phyloP scores from a whole-genome alignment of 2,329 filamentous ascomycete genomes.

The Malbranchea zuffiana region DNA sequence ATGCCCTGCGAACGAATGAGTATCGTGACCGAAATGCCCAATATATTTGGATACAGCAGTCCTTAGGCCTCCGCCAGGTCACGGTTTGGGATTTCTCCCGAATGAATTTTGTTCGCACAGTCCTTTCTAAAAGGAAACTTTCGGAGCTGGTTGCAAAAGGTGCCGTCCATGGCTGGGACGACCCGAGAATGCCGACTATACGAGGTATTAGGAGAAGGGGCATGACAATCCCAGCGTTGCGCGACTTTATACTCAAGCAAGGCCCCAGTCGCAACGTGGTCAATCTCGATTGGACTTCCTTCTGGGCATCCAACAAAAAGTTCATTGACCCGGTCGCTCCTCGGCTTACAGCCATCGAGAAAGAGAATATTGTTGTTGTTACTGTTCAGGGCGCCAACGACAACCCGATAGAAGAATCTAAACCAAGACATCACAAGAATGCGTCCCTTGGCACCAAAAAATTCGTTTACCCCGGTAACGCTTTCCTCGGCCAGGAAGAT shows the following conservation, averaged over 20 bases:
- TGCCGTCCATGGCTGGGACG: constrained; percentile 29
- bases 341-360: constrained; percentile 61
- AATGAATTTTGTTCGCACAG: constrained; percentile 29
- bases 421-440: constrained; percentile 85
- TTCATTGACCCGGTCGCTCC: constrained; percentile 67
- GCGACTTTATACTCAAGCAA: constrained; percentile 42
- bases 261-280: constrained; percentile 40
- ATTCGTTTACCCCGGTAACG: constrained; percentile 62
- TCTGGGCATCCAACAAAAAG: constrained; percentile 59
- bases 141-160: constrained; percentile 27
- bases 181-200: constrained; percentile 30
- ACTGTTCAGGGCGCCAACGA: constrained; percentile 55
- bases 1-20: constrained; percentile 49
- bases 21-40: constrained; percentile 31
- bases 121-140: constrained; percentile 30
- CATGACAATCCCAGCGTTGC: constrained; percentile 25
- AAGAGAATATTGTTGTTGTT: constrained; percentile 60
- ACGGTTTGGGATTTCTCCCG: constrained; percentile 30
- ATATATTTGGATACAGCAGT: constrained; percentile 29
- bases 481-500: constrained; percentile 80
- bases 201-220: constrained; percentile 27
- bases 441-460: constrained; percentile 73
- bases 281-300: constrained; percentile 40
- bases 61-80: constrained; percentile 23
- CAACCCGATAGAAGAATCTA: constrained; percentile 56